phyloP scores from a whole-genome alignment of 176 grass and related monocot genomes.

The Carex scoparia region DNA sequence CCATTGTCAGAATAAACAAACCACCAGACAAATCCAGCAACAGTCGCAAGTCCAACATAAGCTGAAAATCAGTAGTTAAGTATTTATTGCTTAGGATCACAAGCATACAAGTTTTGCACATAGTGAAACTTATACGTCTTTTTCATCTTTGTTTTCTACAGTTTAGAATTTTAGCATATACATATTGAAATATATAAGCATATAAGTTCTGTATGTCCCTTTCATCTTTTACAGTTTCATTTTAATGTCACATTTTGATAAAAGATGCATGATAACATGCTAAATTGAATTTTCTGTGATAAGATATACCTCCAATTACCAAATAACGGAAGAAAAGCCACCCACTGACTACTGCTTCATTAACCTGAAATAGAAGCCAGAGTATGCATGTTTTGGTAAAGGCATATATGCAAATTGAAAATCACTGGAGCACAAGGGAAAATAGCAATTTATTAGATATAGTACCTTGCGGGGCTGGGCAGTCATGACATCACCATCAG shows the following conservation, averaged over 20 bases:
- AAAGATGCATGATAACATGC: background rate
- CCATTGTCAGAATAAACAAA: conserved; percentile 96
- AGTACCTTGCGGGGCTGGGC: conserved; percentile 85
- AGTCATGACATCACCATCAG: conserved; percentile 87
- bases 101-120: background rate
- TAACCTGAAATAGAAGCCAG: conserved; percentile 53
- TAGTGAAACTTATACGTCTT: background rate
- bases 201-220: background rate
- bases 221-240: conserved; percentile 7
- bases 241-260: background rate
- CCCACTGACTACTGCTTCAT: conserved; percentile 92
- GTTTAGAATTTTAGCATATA: background rate
- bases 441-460: background rate
- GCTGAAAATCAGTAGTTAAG: conserved; percentile 33
- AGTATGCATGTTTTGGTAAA: background rate
- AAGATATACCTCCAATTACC: conserved; percentile 79
- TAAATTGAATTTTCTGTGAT: background rate
- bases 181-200: background rate
- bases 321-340: conserved; percentile 99
- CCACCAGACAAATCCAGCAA: conserved; percentile 96
- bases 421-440: background rate
- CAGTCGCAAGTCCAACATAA: conserved; percentile 98
- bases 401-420: background rate
- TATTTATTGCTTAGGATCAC: background rate
- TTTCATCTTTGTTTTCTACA: background rate